Percentiles rank a stretch among this genome's conserved stretches.
phyloP scores from a whole-genome alignment of 2,329 filamentous ascomycete species.

The Paraphoma chrysanthemicola region DNA sequence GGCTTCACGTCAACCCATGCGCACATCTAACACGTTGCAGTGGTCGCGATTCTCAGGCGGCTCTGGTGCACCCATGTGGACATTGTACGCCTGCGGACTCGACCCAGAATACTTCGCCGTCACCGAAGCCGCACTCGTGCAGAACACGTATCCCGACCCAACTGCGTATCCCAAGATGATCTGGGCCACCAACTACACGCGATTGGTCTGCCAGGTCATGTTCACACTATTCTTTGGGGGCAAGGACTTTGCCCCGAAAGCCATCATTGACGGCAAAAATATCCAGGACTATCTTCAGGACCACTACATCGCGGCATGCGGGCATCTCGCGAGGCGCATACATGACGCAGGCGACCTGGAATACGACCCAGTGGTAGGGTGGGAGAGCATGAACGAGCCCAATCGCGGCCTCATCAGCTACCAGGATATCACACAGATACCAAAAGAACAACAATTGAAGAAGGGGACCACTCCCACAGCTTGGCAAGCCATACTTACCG shows the following conservation, averaged over 20 bases:
- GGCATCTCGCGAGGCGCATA: conserved; percentile 82
- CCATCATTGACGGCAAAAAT: conserved; percentile 91
- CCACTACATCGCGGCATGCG: conserved; percentile 82
- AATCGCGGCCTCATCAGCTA: conserved; percentile 87
- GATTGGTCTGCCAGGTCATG: conserved; percentile 85
- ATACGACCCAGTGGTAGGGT: conserved; percentile 86
- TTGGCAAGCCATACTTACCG: conserved; percentile 91
- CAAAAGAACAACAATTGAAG: conserved; percentile 85
- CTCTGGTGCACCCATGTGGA: conserved; percentile 97
- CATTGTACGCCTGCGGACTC: conserved; percentile 89
- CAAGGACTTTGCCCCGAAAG: conserved; percentile 91
- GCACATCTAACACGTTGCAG: conserved; percentile 51
- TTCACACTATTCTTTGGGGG: conserved; percentile 96
- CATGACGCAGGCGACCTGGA: conserved; percentile 89
- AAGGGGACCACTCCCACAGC: conserved; percentile 93
- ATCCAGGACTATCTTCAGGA: conserved; percentile 94
- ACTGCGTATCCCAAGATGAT: conserved; percentile 97
- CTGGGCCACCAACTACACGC: conserved; percentile 96
- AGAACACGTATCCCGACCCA: conserved; percentile 89
- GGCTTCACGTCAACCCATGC: background rate
- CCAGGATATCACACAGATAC: conserved; percentile 80
- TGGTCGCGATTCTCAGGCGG: conserved; percentile 96
- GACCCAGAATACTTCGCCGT: conserved; percentile 84
- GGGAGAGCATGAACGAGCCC: conserved; percentile 96
- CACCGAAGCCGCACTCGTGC: conserved; percentile 91